Conservation (phyloP, 2,329 filamentous ascomycete species). For the Neopestalotiopsis sp. region DNA sequence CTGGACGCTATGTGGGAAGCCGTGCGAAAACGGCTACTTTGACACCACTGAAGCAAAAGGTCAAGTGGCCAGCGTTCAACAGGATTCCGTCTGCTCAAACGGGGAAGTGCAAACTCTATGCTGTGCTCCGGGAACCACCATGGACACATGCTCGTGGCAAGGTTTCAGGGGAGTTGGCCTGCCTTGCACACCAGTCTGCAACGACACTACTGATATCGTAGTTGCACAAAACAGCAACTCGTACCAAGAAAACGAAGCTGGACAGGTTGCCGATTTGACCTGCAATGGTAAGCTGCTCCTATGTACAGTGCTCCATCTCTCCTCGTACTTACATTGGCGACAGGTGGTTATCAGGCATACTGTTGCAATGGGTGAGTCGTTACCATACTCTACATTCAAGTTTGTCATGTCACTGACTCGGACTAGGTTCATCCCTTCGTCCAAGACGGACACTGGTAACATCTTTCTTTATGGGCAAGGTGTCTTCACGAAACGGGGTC, state of each 20-base stretch:
- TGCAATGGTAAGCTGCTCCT: constrained; percentile 16
- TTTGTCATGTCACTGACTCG: too few relatives aligned
- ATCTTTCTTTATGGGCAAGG: constrained; percentile 22
- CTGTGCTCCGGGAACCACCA: constrained; percentile 21
- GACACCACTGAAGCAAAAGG: constrained; percentile 10
- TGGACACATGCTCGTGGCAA: constrained; percentile 21
- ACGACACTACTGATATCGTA: constrained; percentile 11
- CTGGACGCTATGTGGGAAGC: background rate
- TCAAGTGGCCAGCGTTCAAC: constrained; percentile 16
- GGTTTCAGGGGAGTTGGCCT: constrained; percentile 22
- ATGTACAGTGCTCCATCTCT: too few relatives aligned
- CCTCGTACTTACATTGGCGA: too few relatives aligned
- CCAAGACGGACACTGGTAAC: constrained; percentile 23
- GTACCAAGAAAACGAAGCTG: constrained; percentile 8
- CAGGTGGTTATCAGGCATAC: constrained; percentile 15
- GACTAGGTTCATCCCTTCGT: constrained; percentile 17
- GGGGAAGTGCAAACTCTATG: constrained; percentile 21
- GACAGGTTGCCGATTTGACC: constrained; percentile 15
- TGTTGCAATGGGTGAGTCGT: constrained; percentile 12
- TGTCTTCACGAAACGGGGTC: constrained; percentile 9
- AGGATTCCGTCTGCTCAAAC: constrained; percentile 22
- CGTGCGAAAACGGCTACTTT: background rate
- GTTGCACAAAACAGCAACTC: constrained; percentile 22
- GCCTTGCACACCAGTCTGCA: constrained; percentile 20
- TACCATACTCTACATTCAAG: too few relatives aligned